Conservation (phyloP, 1,284 basidiomycete genomes). For the Rhodotorula sp. region DNA sequence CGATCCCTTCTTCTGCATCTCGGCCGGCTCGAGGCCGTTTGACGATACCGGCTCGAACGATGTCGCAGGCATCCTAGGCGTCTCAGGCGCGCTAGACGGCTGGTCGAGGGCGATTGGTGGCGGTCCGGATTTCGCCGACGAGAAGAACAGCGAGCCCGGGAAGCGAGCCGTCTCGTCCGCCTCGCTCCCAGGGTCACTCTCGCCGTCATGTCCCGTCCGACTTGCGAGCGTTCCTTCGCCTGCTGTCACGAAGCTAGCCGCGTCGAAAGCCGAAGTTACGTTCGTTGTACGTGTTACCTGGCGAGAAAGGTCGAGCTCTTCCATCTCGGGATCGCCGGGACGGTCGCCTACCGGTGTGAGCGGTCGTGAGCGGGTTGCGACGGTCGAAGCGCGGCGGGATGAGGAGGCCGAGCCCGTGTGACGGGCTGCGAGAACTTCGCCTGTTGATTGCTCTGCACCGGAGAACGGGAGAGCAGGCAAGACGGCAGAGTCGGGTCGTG, state of each 20-base stretch:
- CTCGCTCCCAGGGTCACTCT: background rate
- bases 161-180: background rate
- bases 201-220: background rate
- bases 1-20: too few relatives aligned
- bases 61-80: background rate
- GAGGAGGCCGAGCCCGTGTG: too few relatives aligned
- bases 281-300: background rate
- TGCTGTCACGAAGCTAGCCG: slow-evolving; percentile 12
- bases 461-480: background rate
- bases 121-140: background rate
- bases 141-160: background rate
- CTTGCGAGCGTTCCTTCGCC: background rate
- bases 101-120: background rate
- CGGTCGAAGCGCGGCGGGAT: background rate
- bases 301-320: background rate
- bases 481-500: slow-evolving; percentile 3
- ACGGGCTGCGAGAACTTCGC: background rate
- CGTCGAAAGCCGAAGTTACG: slow-evolving; percentile 2
- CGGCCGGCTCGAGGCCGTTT: background rate
- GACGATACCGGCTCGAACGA: background rate
- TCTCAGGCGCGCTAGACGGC: background rate
- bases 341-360: background rate
- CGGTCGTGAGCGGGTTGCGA: background rate
- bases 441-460: too few relatives aligned
- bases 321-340: background rate